Percentiles rank a stretch among this genome's conserved stretches.
These are phyloP conservation scores for Aspergillus oerlinghausenensis DNA, from an alignment of 2,329 filamentous ascomycete genomes.

Conservation along the genomic window DNA sequence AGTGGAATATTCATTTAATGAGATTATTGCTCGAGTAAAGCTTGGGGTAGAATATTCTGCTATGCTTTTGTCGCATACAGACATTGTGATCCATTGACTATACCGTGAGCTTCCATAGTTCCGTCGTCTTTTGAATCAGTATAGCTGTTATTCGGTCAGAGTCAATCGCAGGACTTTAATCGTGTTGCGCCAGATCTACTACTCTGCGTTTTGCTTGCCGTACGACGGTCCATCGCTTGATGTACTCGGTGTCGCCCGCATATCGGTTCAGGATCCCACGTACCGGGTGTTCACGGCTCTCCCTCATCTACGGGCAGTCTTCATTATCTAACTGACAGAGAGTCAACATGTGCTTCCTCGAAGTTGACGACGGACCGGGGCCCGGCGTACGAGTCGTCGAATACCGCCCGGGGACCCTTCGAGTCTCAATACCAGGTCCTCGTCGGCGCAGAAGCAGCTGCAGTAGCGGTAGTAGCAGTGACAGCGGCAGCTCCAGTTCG, in stretches of 20 bases:
- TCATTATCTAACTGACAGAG: background rate
- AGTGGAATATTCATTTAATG: background rate
- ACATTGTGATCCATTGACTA: background rate
- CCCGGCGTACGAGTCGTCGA: constrained; percentile 10
- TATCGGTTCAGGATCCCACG: background rate
- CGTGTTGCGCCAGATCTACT: too few relatives aligned
- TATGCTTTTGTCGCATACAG: background rate
- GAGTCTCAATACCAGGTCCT: constrained; percentile 5
- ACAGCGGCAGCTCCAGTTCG: background rate
- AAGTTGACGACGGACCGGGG: constrained; percentile 9
- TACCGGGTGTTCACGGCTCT: background rate
- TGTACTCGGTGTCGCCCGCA: background rate
- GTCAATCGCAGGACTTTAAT: too few relatives aligned
- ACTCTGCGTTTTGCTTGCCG: background rate
- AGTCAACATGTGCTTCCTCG: constrained; percentile 15
- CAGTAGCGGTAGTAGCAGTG: constrained; percentile 1
- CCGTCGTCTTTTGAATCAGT: background rate
- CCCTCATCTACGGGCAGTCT: background rate
- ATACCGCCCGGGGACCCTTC: constrained; percentile 7
- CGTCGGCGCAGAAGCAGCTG: background rate
- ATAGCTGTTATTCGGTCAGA: background rate
- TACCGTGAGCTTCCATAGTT: background rate
- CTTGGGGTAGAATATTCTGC: background rate
- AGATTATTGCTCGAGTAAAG: background rate
- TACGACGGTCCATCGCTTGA: background rate